Evolutionary conservation across 164 flowering plant species (phyloP), one percentile per base, ranked within the genome.

Genomic region (Macadamia tetraphylla): DNA sequence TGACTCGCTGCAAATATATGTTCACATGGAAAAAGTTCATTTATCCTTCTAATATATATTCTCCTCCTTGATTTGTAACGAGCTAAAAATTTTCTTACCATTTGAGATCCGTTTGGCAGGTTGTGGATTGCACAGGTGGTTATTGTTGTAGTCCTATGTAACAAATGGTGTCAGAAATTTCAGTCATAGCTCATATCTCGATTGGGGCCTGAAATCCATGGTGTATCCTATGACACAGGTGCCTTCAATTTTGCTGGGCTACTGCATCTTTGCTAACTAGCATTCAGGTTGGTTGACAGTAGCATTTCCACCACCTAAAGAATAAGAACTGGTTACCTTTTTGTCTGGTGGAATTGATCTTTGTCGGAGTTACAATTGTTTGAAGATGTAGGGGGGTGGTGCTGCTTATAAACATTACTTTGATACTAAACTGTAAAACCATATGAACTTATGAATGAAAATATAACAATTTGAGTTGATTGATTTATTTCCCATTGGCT

Each of bases 101-200:
- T n/a, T n/a, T n/a, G n/a, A n/a, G n/a, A n/a, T 61, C 51, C 7
- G 7, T 68, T 51, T 68, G 44, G 68, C 65, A 68, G 71, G 65
- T 35, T 29, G n/a, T n/a, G n/a, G n/a, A n/a, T n/a, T n/a, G n/a
- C n/a, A n/a, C 58, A 6, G 14, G 67, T 68, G 65, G 32, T 30
- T 31, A 35, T 35, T 61, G 31, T 51, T 60, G 65, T 61, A 18
- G 48, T 62, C 3, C 13, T 13, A 29, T 35, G 40, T 29, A 51
- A 6, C 11, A 9, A 6, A 13, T 60, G 40, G 4, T 35, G 1
- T 35, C 31, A 9, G 40, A 23, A 59, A 67, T 12, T 13, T 15
- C 57, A 66, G 35, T 43, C 13, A 18, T 30, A 18, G 59, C 32
- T 56, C 49, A 1, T n/a, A 43, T 6, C 7, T n/a, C n/a, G n/a